Base-by-base conservation (phyloP, 805 yeast genomes). In the Sugiyamaella floridensis region DNA sequence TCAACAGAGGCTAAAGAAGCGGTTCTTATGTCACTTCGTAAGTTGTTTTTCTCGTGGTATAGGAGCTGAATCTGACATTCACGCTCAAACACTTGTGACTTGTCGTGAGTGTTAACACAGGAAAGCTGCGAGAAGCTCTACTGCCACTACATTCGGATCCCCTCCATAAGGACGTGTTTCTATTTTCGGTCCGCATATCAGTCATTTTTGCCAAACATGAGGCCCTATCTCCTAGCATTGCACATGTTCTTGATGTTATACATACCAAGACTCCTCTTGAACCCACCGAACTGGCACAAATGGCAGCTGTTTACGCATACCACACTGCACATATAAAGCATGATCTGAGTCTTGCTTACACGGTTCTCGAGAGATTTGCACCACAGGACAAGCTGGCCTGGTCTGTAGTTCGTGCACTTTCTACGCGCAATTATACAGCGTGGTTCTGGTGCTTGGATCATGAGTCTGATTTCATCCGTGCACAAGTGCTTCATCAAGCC, bases 51-150 rank as follows among this genome's bases (percentile, higher is more conserved):
- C n/a, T n/a, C n/a, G n/a, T n/a, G n/a, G n/a, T n/a, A n/a, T n/a
- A n/a, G n/a, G n/a, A n/a, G n/a, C n/a, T n/a, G n/a, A n/a, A n/a
- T n/a, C n/a, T n/a, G n/a, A n/a, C n/a, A n/a, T n/a, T n/a, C n/a
- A n/a, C n/a, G n/a, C n/a, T n/a, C n/a, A n/a, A n/a, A n/a, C n/a
- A n/a, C n/a, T n/a, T n/a, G n/a, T n/a, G n/a, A 14, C 16, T n/a
- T 16, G 6, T n/a, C 48, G 12, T n/a, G 48, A 63, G 18, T 32
- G 7, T 51, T 47, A 32, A 48, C 19, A 11, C 5, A 51, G 54
- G 62, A n/a, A 80, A 80, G 53, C 67, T 82, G 15, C 62, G 87
- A 44, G 86, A 82, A 60, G 78, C 84, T 8, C 60, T 81, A 34
- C 62, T 82, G 16, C 61, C 68, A n/a, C 51, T 63, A 4, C 56